Conservation (phyloP, 495 filamentous ascomycete genomes). For the Physcia stellaris region DNA sequence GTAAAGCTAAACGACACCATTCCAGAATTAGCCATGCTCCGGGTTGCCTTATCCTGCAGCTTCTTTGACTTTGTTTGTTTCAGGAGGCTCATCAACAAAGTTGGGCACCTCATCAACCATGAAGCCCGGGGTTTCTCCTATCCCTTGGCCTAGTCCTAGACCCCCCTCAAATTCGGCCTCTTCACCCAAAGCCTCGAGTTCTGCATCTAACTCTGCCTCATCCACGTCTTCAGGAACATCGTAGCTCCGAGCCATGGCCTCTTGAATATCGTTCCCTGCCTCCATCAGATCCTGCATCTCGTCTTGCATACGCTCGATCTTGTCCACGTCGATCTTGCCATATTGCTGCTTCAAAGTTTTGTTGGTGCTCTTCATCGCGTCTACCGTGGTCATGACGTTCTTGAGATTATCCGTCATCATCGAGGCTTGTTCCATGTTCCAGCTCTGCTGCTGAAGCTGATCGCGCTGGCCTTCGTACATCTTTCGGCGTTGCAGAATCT, state of each 20-base stretch:
- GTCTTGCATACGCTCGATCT: slow-evolving; percentile 96
- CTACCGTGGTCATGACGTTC: slow-evolving; percentile 96
- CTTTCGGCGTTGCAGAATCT: slow-evolving; percentile 89
- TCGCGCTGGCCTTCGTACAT: slow-evolving; percentile 91
- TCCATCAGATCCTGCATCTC: slow-evolving; percentile 99
- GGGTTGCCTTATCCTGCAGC: slow-evolving; percentile 36
- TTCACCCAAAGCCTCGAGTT: slow-evolving; percentile 85
- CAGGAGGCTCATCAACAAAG: slow-evolving; percentile 75
- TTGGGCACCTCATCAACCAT: slow-evolving; percentile 77
- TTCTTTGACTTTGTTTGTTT: slow-evolving; percentile 67
- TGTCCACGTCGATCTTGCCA: slow-evolving; percentile 91
- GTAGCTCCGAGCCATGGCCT: slow-evolving; percentile 85
- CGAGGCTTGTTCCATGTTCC: slow-evolving; percentile 99
- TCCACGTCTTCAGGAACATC: slow-evolving; percentile 96
- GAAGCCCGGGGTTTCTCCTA: slow-evolving; percentile 63
- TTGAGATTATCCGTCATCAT: slow-evolving; percentile 99
- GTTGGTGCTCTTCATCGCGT: slow-evolving; percentile 92
- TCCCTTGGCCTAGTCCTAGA: slow-evolving; percentile 35
- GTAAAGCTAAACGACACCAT: too few relatives aligned
- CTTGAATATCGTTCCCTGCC: slow-evolving; percentile 95
- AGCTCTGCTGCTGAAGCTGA: slow-evolving; percentile 85
- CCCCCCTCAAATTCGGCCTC: slow-evolving; percentile 65
- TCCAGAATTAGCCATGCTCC: not conserved
- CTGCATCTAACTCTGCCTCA: slow-evolving; percentile 92
- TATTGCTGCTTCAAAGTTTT: slow-evolving; percentile 91